These are phyloP conservation scores for Dothistroma pini DNA, from an alignment of 2,329 filamentous ascomycete species.

Conservation along the genomic window DNA sequence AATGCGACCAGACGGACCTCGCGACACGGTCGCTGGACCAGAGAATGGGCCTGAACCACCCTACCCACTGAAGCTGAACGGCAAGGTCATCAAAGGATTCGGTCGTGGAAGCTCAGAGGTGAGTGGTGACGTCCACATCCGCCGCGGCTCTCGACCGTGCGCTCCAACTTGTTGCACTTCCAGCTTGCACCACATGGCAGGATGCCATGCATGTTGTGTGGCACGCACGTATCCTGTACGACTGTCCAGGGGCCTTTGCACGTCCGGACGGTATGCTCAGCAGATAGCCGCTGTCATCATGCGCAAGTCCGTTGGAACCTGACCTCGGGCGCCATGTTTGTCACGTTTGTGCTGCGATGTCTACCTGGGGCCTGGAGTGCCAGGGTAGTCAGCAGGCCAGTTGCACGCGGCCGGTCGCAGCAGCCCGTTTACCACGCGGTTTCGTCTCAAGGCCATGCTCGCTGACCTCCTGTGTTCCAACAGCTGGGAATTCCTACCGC, in stretches of 20 bases:
- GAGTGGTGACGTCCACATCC: slow-evolving; percentile 14
- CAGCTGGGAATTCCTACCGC: slow-evolving; percentile 95
- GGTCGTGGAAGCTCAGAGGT: slow-evolving; percentile 91
- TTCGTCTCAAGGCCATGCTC: slow-evolving; percentile 9
- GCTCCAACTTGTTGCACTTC: slow-evolving; percentile 4
- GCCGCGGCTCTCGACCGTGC: neutral
- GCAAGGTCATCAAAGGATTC: slow-evolving; percentile 87
- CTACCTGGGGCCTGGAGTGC: neutral
- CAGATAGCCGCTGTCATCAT: slow-evolving; percentile 12
- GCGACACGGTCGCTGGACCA: slow-evolving; percentile 69
- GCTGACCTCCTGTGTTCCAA: slow-evolving; percentile 15
- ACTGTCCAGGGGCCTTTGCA: slow-evolving; percentile 7
- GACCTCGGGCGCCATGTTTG: slow-evolving; percentile 8
- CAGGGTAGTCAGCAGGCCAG: slow-evolving; percentile 11
- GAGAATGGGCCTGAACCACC: slow-evolving; percentile 70
- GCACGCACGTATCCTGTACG: neutral
- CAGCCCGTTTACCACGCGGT: slow-evolving; percentile 6
- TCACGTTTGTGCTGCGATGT: slow-evolving; percentile 15
- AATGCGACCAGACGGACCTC: slow-evolving; percentile 47
- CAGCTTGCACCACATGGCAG: neutral
- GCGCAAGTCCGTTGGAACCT: slow-evolving; percentile 12
- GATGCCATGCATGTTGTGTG: neutral
- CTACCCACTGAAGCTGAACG: slow-evolving; percentile 79
- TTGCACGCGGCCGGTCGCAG: slow-evolving; percentile 8
- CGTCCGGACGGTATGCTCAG: neutral